Percentiles rank a stretch among this genome's conserved stretches.
phyloP scores from a whole-genome alignment of 208 protist species.

The Vickermania spadyakhi region DNA sequence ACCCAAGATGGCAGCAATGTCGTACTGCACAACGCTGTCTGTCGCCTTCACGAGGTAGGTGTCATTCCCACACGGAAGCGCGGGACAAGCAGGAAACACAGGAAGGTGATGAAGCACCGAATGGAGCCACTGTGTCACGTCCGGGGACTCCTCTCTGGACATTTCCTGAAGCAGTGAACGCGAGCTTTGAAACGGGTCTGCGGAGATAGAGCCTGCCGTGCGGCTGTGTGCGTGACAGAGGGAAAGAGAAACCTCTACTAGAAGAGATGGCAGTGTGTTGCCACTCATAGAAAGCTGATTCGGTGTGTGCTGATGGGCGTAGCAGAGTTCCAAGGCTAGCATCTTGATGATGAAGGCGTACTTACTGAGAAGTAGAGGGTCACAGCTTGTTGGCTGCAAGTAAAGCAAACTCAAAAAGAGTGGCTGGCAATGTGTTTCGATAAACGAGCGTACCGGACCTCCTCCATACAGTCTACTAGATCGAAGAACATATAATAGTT shows the following conservation, averaged over 20 bases:
- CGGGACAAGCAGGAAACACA: constrained; percentile 37
- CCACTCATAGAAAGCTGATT: constrained; percentile 23
- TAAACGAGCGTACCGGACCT: constrained; percentile 26
- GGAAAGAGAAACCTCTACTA: constrained; percentile 30
- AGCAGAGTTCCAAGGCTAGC: constrained; percentile 58
- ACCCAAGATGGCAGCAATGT: constrained; percentile 43
- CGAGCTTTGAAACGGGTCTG: neutral
- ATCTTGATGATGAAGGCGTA: constrained; percentile 84
- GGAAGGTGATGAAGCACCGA: constrained; percentile 41
- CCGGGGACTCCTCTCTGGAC: constrained; percentile 12
- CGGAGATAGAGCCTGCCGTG: neutral
- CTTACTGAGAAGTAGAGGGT: constrained; percentile 61
- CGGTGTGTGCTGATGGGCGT: constrained; percentile 21
- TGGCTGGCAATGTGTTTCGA: constrained; percentile 36
- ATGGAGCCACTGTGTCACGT: constrained; percentile 58
- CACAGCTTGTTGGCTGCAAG: constrained; percentile 30
- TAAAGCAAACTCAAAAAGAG: constrained; percentile 61
- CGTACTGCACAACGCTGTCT: constrained; percentile 64
- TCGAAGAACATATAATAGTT: constrained; percentile 62
- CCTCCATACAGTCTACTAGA: constrained; percentile 48
- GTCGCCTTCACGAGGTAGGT: constrained; percentile 37
- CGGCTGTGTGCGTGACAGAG: constrained; percentile 22
- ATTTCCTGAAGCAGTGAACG: constrained; percentile 7
- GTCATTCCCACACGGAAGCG: constrained; percentile 19
- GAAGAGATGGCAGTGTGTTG: constrained; percentile 25